Evolutionary conservation across 768 basidiomycete species (phyloP), one percentile per base, ranked within the genome.

Genomic region (Leccinellum luteum): DNA sequence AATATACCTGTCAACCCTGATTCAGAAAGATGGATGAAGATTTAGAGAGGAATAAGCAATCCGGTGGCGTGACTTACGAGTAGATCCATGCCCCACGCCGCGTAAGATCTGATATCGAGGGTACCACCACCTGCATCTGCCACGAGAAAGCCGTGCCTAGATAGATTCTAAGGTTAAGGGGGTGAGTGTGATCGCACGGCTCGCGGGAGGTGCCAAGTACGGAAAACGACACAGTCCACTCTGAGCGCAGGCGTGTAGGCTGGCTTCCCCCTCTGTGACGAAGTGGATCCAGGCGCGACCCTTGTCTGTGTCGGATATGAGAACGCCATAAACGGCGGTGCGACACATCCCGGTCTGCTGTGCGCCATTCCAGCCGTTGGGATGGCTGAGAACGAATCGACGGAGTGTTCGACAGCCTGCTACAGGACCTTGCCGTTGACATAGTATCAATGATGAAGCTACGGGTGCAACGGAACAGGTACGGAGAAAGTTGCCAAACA

Each of bases 81-180:
- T 0, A 89, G 89, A 25, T 78, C 71, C 3, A 85, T 85, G 51
- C 79, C 85, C 7, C 84, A 83, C 52, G 91, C 87, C 2, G 84
- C 87, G 61, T 92, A 92, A 5, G 89, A 85, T 60, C 87, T 89
- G 63, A 92, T 87, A 68, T 92, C 89, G 48, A 91, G 79, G 0
- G 89, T 92, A 43, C 89, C 89, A 53, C 89, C 89, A 54, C 89
- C 89, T 1, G 89, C 89, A 70, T 92, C 89, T 13, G 86, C 86
- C 23, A 92, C 85, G 23, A 91, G 75, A 73, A 91, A 91, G 4
- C 89, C 89, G 62, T 89, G 83, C 64, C 81, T 86, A 12, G 88
- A 85, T 15, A 87, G 81, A 64, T 85, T 86, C 89, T 90, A 62
- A 49, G 56, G 56, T 23, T 50, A 32, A 55, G 60, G 54, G 62